Base-by-base conservation (phyloP, 805 yeast genomes). In the Cyberlindnera maclurae region DNA sequence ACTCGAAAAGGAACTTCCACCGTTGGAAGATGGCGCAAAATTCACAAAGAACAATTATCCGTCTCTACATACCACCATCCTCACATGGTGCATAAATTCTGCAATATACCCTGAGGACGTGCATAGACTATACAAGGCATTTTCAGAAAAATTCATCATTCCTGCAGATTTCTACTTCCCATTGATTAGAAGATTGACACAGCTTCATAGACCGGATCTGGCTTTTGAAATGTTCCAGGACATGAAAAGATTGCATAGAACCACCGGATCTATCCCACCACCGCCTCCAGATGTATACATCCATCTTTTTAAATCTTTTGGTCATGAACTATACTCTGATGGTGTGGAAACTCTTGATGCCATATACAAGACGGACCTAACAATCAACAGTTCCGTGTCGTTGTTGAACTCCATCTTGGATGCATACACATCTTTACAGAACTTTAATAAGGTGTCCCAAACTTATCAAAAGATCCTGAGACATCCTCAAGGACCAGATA, bases 341-440 rank as follows among this genome's bases (percentile, higher is more conserved):
- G 93, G 90, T 0, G 75, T 82, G 13, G 65, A 65, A 35, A 81
- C 78, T 41, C 57, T 84, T 3, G 86, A 82, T 47, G 71, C 75
- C 39, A 68, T 71, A 34, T 60, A 80, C 53, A 78, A 82, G 40
- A 70, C 79, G 69, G 94, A 84, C 43, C 47, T 72, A 34, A 59
- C 65, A 10, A 59, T 82, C 31, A 72, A 68, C 41, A 69, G 77
- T 42, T 79, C 80, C 46, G 68, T 79, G 10, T 63, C 60, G 10
- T 56, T 84, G 26, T 68, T 81, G 55, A 83, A 84, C 54, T 57
- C 79, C 2, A 58, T 82, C 30, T 67, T 84, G 59, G 77, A 73
- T 34, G 84, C 87, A 0, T 82, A 79, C 51, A 64, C 79, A 27
- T 65, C 74, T 32, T 53, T 80, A 26, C 75, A 71, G 43, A 79